phyloP scores from a whole-genome alignment of 75 land plant genomes.

The Pinus albicaulis region DNA sequence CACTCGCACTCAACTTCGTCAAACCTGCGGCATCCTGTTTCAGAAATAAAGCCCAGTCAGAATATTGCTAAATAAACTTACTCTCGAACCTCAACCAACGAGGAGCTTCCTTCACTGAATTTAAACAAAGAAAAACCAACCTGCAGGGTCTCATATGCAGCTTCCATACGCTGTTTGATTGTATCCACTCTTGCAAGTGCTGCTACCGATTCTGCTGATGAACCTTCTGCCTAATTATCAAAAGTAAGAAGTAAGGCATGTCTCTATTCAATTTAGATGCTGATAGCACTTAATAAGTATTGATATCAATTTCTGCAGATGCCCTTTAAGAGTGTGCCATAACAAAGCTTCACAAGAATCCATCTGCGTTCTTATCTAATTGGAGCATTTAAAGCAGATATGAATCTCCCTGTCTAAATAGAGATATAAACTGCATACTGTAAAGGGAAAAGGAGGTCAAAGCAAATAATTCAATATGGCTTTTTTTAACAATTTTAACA shows the following conservation, averaged over 20 bases:
- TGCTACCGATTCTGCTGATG: constrained; percentile 89
- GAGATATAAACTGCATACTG: too few species aligned
- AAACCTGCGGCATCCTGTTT: constrained; percentile 98
- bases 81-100: background rate
- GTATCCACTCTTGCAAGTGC: constrained; percentile 86
- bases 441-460: too few species aligned
- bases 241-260: background rate
- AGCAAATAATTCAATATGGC: too few species aligned
- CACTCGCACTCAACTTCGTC: constrained; percentile 91
- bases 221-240: constrained; percentile 85
- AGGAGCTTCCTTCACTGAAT: background rate
- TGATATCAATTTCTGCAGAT: background rate
- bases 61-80: background rate
- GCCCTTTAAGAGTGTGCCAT: background rate
- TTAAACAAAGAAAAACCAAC: constrained; percentile 21
- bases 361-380: too few species aligned
- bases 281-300: background rate
- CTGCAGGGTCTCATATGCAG: constrained; percentile 94
- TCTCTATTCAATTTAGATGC: background rate
- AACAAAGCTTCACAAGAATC: too few species aligned
- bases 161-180: constrained; percentile 97
- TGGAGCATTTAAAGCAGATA: too few species aligned
- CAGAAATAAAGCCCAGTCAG: background rate
- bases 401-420: too few species aligned
- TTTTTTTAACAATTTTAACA: too few species aligned